Conservation (phyloP, 371 early-diverging fungal genomes). For the Mortierella sp. region DNA sequence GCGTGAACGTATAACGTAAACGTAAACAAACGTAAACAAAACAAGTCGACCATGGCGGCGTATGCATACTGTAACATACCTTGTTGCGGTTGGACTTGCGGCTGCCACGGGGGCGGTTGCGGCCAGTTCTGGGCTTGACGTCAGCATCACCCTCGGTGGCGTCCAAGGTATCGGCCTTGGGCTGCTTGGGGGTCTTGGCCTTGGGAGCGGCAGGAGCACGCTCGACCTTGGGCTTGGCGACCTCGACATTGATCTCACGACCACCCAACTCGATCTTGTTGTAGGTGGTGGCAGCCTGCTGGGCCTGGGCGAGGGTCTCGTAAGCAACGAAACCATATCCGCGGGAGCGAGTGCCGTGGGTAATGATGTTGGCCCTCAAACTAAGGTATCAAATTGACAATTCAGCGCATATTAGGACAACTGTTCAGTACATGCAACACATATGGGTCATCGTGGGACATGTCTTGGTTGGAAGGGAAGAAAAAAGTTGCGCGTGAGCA, state of each 20-base stretch:
- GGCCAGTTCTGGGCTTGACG: slow-evolving; percentile 46
- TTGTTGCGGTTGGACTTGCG: slow-evolving; percentile 49
- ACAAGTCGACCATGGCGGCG: neutral
- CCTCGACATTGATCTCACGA: slow-evolving; percentile 90
- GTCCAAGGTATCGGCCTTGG: slow-evolving; percentile 39
- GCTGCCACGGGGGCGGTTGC: slow-evolving; percentile 35
- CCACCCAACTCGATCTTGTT: slow-evolving; percentile 84
- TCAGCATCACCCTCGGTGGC: slow-evolving; percentile 41
- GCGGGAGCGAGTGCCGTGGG: slow-evolving; percentile 80
- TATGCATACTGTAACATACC: slow-evolving; percentile 22
- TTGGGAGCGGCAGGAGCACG: slow-evolving; percentile 31
- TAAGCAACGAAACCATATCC: slow-evolving; percentile 96
- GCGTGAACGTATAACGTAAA: slow-evolving; percentile 9
- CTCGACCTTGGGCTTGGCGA: slow-evolving; percentile 79
- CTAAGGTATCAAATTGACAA: slow-evolving; percentile 45
- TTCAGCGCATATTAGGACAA: slow-evolving; percentile 4
- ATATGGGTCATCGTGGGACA: neutral
- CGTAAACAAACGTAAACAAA: slow-evolving; percentile 3
- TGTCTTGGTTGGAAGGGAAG: slow-evolving; percentile 4
- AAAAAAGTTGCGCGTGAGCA: slow-evolving; percentile 6
- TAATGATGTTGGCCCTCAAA: slow-evolving; percentile 80
- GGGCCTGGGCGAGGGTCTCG: slow-evolving; percentile 77
- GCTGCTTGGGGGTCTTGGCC: slow-evolving; percentile 46
- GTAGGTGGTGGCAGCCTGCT: slow-evolving; percentile 78
- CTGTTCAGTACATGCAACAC: neutral